Base-by-base conservation (phyloP, 2,329 filamentous ascomycete genomes). In the Aspergillus oerlinghausenensis region DNA sequence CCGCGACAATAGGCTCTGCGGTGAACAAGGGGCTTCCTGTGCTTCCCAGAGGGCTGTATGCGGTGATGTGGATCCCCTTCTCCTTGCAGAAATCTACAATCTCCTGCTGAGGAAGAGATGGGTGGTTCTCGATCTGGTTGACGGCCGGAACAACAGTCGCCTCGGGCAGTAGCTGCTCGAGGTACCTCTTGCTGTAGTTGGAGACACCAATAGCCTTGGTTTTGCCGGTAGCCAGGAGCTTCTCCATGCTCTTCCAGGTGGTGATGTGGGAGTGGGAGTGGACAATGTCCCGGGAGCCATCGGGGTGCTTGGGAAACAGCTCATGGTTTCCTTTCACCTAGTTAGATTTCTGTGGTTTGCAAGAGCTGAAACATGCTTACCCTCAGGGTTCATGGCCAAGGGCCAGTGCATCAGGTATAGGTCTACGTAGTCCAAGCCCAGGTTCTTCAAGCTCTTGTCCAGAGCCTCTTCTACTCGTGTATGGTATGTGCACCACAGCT, bases 361-460 rank as follows among this genome's bases (percentile, higher is more conserved):
- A 32, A 29, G 35, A 11, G 10, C 17, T 26, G 26, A 49, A 28
- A 48, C 35, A 4, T 29, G 47, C 69, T 58, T 69, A 82, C 87
- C 88, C 35, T 88, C 82, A 7, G 88, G 88, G 76, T 92, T 93
- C 84, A 92, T 87, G 51, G 70, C 85, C 49, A 91, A 78, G 5
- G 89, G 88, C 89, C 90, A 94, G 77, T 96, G 90, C 79, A 95
- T 83, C 40, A 95, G 80, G 70, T 84, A 91, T 56, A 95, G 78
- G 71, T 95, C 91, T 4, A 95, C 82, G 71, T 95, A 93, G 62
- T 91, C 88, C 50, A 94, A 78, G 1, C 89, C 88, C 38, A 95
- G 77, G 58, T 82, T 81, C 75, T 87, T 83, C 70, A 94, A 78
- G 67, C 86, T 89, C 80, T 87, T 86, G 62, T 90, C 84, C 38